Evolutionary conservation across 495 filamentous ascomycete genomes (phyloP), one percentile per base, ranked within the genome.

Genomic region (Chlorociboria aeruginascens): DNA sequence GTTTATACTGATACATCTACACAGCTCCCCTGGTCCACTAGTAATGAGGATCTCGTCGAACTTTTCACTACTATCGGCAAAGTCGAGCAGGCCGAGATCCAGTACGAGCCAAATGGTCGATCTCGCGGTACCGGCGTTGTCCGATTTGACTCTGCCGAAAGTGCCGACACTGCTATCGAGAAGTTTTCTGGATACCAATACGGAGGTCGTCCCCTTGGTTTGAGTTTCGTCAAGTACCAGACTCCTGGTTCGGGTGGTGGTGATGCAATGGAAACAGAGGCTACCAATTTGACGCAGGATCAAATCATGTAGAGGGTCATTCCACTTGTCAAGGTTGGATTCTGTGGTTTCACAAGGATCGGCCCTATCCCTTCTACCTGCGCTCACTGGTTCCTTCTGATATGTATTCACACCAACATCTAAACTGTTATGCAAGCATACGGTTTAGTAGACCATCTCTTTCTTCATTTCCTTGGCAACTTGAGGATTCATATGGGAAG

Each of bases 141-240:
- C 44, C 79, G 90, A 51, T 97, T 98, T 61, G 86, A 93, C 54
- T 79, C 64, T 36, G 64, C 77, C 8, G 82, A 89, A 9, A 90
- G 85, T 57, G 86, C 92, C 1, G 90, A 95, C 57, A 95, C 87
- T 44, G 81, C 89, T 20, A 98, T 97, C 59, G 81, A 85, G 58
- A 98, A 97, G 61, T 98, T 98, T 70, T 86, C 89, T 54, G 89
- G 89, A 43, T 98, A 98, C 59, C 85, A 95, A 61, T 98, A 98
- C 61, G 92, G 92, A 52, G 92, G 90, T 36, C 85, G 92, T 52
- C 92, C 93, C 50, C 80, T 98, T 44, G 87, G 89, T 29, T 76
- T 98, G 49, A 85, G 77, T 56, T 97, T 83, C 64, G 89, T 95
- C 67, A 89, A 89, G 62, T 97, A 97, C 65, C 66, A 81, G 59